These are phyloP conservation scores for Ceraceosorus guamensis DNA, from an alignment of 1,284 basidiomycete species.

Conservation along the genomic window DNA sequence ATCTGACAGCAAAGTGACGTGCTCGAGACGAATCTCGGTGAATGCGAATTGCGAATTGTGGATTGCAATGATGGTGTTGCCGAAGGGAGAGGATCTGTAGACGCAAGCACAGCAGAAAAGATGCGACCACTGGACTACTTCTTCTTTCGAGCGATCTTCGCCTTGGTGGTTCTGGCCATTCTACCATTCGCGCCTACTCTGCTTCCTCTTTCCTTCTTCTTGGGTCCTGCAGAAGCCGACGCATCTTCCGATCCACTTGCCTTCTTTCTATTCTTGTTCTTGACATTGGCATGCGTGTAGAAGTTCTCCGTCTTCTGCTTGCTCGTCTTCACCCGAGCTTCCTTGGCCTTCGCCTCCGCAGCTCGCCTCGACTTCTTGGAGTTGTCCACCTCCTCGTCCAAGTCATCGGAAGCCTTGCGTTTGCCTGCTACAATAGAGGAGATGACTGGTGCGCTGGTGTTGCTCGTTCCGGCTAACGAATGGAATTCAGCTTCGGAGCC, in stretches of 20 bases:
- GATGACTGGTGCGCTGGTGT: slow-evolving; percentile 17
- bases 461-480: too few species aligned
- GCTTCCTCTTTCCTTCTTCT: slow-evolving; percentile 1
- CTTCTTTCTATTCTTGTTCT: slow-evolving; percentile 52
- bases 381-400: slow-evolving; percentile 41
- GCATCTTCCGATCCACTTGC: slow-evolving; percentile 18
- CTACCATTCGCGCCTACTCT: not conserved
- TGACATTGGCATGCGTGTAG: slow-evolving; percentile 56
- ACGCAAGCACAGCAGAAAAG: too few species aligned
- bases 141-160: too few species aligned
- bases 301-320: slow-evolving; percentile 83
- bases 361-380: too few species aligned
- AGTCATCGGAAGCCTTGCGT: slow-evolving; percentile 22
- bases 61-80: too few species aligned
- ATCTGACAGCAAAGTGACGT: too few species aligned
- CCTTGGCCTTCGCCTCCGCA: slow-evolving; percentile 25
- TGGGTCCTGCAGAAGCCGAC: slow-evolving; percentile 15
- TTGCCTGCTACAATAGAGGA: too few species aligned
- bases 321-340: slow-evolving; percentile 36
- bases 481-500: slow-evolving; percentile 16
- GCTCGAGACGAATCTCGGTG: too few species aligned
- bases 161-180: too few species aligned
- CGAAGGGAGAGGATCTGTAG: too few species aligned
- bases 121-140: too few species aligned
- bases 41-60: too few species aligned